Conservation (phyloP, 176 grass and related monocot species). For the Chloris gayana region DNA sequence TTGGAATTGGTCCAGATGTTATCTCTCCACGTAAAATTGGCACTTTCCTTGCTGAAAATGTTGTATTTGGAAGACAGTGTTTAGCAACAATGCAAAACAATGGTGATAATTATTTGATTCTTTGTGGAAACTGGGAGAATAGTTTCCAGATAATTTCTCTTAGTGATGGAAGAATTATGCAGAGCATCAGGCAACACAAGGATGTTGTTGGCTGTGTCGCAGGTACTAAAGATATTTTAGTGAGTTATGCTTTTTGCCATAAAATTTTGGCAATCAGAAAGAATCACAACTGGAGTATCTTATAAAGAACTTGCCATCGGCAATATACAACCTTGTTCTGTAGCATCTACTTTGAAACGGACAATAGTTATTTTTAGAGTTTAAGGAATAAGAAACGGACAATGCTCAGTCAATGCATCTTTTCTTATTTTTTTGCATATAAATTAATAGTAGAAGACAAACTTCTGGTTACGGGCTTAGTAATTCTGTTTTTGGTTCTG, state of each 20-base stretch:
- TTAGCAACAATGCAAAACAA: constrained; percentile 73
- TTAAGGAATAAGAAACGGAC: constrained; percentile 12
- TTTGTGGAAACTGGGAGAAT: constrained; percentile 98
- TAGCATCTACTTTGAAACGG: constrained; percentile 27
- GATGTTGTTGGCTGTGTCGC: constrained; percentile 96
- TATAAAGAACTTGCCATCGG: background rate
- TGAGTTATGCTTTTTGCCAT: constrained; percentile 23
- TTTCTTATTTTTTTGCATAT: constrained; percentile 9
- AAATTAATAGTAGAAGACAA: background rate
- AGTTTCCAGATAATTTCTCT: constrained; percentile 97
- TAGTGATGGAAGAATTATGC: constrained; percentile 91
- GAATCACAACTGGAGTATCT: background rate
- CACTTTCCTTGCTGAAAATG: constrained; percentile 83
- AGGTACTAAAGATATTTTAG: constrained; percentile 53
- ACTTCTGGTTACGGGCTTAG: background rate
- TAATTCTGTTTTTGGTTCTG: background rate
- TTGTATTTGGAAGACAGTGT: constrained; percentile 92
- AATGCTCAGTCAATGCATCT: background rate
- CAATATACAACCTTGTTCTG: background rate
- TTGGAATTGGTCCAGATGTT: constrained; percentile 93
- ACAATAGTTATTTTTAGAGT: background rate
- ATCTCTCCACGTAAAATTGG: constrained; percentile 81
- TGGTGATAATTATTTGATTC: constrained; percentile 90
- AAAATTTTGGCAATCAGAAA: constrained; percentile 16
- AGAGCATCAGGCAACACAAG: constrained; percentile 93